phyloP scores from a whole-genome alignment of 1,284 basidiomycete genomes.

The Apiotrichum mycotoxinovorans region DNA sequence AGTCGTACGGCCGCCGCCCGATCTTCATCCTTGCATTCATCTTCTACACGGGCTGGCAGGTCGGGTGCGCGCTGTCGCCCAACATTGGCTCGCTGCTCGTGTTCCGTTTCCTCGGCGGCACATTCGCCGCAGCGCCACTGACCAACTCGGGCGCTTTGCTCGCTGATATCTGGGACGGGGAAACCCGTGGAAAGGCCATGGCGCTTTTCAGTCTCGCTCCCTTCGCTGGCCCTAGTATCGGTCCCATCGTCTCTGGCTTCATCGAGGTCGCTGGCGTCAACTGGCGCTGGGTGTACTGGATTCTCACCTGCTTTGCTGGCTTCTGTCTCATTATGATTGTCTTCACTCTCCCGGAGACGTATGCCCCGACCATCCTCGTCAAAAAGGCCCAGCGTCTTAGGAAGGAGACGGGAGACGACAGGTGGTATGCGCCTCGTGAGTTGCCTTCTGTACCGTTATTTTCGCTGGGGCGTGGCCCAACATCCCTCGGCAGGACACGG shows the following conservation, averaged over 20 bases:
- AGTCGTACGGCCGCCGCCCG: slow-evolving; percentile 58
- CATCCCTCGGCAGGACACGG: too few species aligned
- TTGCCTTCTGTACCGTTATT: slow-evolving; percentile 6
- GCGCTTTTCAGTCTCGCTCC: slow-evolving; percentile 68
- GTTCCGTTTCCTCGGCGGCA: slow-evolving; percentile 66
- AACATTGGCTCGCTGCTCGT: slow-evolving; percentile 62
- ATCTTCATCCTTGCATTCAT: slow-evolving; percentile 66
- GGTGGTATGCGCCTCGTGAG: slow-evolving; percentile 57
- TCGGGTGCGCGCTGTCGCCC: slow-evolving; percentile 61
- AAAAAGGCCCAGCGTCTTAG: slow-evolving; percentile 54
- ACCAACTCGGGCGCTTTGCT: slow-evolving; percentile 56
- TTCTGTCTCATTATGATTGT: slow-evolving; percentile 52
- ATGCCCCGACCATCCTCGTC: slow-evolving; percentile 56
- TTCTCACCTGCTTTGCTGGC: slow-evolving; percentile 61
- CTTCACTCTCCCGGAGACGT: slow-evolving; percentile 74
- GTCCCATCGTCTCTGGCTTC: slow-evolving; percentile 64
- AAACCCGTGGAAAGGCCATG: slow-evolving; percentile 65
- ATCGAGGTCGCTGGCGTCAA: slow-evolving; percentile 53
- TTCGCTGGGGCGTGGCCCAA: too few species aligned
- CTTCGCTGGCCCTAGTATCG: slow-evolving; percentile 60
- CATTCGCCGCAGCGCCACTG: slow-evolving; percentile 55
- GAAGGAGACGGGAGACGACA: slow-evolving; percentile 62
- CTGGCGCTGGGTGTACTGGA: slow-evolving; percentile 62
- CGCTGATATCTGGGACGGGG: slow-evolving; percentile 63
- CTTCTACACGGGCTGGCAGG: slow-evolving; percentile 58